Base-by-base conservation (phyloP, 2,329 filamentous ascomycete genomes). In the Hirsutella rhossiliensis region DNA sequence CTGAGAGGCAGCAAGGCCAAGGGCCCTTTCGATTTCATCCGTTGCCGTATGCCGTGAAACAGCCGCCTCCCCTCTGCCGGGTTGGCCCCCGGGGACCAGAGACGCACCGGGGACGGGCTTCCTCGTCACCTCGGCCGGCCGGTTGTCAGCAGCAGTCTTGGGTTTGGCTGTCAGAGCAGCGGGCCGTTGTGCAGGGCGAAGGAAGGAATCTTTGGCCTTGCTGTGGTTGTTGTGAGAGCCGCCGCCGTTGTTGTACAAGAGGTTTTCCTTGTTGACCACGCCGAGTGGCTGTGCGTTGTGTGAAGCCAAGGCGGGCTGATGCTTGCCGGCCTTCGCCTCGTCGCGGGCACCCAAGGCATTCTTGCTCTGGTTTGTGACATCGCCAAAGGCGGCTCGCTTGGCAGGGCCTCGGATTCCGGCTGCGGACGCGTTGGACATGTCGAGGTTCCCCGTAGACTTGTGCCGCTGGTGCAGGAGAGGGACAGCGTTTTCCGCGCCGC, bases 321-420 rank as follows among this genome's bases (percentile, higher is more conserved):
- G 50, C 48, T 68, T 69, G 44, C 51, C 45, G 13, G 50, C 52
- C 55, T 71, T 71, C 44, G 49, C 55, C 28, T 62, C 52, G 41
- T 65, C 56, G 23, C 58, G 52, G 38, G 47, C 52, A 27, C 56
- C 47, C 30, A 54, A 55, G 31, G 52, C 50, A 39, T 61, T 59
- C 48, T 67, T 65, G 36, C 70, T 57, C 39, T 73, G 80, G 57
- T 89, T 90, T 69, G 84, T 92, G 48, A 92, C 75, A 60, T 94
- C 88, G 41, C 78, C 84, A 62, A 94, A 88, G 12, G 80, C 86
- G 49, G 81, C 80, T 52, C 88, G 80, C 68, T 89, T 92, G 44
- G 80, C 71, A 45, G 76, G 59, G 34, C 62, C 62, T 28, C 62
- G 63, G 36, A 65, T 53, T 31, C 62, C 63, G 19, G 48, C 49